Evolutionary conservation across 2,329 filamentous ascomycete species (phyloP), one percentile per base, ranked within the genome.

Genomic region (Plenodomus biglobosus): DNA sequence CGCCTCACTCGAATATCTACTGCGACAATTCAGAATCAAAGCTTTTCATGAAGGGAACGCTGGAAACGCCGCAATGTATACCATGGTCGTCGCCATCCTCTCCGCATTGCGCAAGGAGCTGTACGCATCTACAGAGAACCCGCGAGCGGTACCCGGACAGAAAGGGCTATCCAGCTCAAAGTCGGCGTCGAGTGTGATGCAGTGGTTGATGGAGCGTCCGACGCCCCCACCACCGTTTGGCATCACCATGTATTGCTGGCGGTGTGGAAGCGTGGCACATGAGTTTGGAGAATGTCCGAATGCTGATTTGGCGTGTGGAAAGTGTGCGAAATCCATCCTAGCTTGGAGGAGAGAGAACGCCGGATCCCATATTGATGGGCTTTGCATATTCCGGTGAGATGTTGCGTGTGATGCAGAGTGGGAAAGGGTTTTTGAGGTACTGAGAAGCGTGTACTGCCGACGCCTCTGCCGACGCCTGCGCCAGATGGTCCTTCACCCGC

Each of bases 191-290:
- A 43, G 38, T 3, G 54, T 57, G 0, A 40, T 56, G 16, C 47
- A 59, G 38, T 20, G 46, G 20, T 22, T 57, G 27, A 58, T 58
- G 52, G 35, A 53, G 17, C 38, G 45, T 10, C 54, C 56, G 6
- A 59, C 56, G 2, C 58, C 53, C 6, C 40, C 45, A n/a, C 54
- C 52, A 11, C 56, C 54, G 4, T 40, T 52, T 17, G 56, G 56
- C 1, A 38, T 43, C 3, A 32, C 44, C 18, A 42, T 42, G 0
- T 59, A 52, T 32, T 59, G 56, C 46, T 50, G 42, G 27, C 36
- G 45, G 3, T 56, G 54, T 20, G 42, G 48, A 3, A 57, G 32
- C 35, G 13, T 2, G 6, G 40, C 13, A 10, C 52, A 59, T 40
- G 17, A 10, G 5, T 40, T 45, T 40, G 1, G 13, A 6, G 38